phyloP scores from a whole-genome alignment of 2,329 filamentous ascomycete genomes.

The Pestalotiopsis sp. region DNA sequence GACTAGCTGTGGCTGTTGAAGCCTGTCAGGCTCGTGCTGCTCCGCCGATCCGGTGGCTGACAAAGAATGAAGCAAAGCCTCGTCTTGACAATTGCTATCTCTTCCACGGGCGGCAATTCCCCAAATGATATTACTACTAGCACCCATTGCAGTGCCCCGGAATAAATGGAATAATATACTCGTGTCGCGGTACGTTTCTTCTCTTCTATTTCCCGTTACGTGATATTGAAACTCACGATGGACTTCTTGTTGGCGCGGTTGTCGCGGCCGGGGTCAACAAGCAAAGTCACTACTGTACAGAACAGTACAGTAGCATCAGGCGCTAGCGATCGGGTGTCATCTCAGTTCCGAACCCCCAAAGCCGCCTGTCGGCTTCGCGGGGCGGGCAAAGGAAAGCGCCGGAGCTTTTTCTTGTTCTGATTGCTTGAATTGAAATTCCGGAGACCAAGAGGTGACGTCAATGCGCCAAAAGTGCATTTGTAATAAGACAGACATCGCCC shows the following conservation, averaged over 20 bases:
- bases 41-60: no score
- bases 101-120: no score
- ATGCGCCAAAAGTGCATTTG: background rate
- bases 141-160: background rate
- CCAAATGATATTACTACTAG: no score
- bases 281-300: background rate
- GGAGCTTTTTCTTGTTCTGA: background rate
- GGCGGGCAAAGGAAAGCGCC: background rate
- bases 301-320: background rate
- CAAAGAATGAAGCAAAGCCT: no score
- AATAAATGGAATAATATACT: background rate
- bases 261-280: background rate
- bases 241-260: background rate
- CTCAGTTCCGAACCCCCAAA: background rate
- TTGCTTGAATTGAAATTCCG: background rate
- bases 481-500: background rate
- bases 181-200: background rate
- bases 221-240: background rate
- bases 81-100: no score
- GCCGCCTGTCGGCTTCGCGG: background rate
- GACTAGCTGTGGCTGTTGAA: no score
- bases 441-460: background rate
- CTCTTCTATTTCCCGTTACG: background rate
- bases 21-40: no score
- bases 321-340: background rate